Conservation (phyloP, 352 stramenopile species). For the Elongisporangium prolatum region DNA sequence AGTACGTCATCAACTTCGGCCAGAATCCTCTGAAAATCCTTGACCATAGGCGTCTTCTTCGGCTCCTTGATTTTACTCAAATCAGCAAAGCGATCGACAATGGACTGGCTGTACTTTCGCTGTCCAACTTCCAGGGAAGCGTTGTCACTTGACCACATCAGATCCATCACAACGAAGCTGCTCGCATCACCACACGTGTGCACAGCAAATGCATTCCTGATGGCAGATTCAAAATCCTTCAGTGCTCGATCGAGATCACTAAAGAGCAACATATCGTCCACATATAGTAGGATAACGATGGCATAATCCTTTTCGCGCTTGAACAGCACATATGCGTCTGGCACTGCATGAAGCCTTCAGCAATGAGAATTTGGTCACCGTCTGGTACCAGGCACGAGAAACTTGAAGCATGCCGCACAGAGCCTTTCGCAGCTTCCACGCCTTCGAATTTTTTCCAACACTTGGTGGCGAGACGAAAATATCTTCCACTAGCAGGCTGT, state of each 20-base stretch:
- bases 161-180: constrained; percentile 8
- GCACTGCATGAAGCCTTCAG: constrained; percentile 4
- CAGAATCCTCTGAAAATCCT: constrained; percentile 1
- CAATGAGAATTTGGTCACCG: constrained; percentile 6
- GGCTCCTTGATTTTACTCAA: neutral
- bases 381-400: constrained; percentile 18
- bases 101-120: neutral
- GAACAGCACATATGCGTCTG: constrained; percentile 20
- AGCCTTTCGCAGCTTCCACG: constrained; percentile 13
- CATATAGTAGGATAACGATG: constrained; percentile 19
- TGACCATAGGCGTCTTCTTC: constrained; percentile 1
- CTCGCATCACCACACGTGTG: constrained; percentile 3
- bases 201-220: constrained; percentile 4
- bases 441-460: neutral
- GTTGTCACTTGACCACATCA: constrained; percentile 2
- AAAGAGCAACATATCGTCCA: constrained; percentile 26
- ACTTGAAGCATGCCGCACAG: constrained; percentile 29
- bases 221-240: constrained; percentile 3
- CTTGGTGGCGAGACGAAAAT: constrained; percentile 9
- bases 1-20: neutral
- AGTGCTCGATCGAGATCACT: constrained; percentile 2
- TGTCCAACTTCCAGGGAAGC: constrained; percentile 5
- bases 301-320: constrained; percentile 1
- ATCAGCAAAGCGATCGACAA: constrained; percentile 4
- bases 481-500: constrained; percentile 6